Base-by-base conservation (phyloP, 2,329 filamentous ascomycete genomes). In the Biscogniauxia sp. region DNA sequence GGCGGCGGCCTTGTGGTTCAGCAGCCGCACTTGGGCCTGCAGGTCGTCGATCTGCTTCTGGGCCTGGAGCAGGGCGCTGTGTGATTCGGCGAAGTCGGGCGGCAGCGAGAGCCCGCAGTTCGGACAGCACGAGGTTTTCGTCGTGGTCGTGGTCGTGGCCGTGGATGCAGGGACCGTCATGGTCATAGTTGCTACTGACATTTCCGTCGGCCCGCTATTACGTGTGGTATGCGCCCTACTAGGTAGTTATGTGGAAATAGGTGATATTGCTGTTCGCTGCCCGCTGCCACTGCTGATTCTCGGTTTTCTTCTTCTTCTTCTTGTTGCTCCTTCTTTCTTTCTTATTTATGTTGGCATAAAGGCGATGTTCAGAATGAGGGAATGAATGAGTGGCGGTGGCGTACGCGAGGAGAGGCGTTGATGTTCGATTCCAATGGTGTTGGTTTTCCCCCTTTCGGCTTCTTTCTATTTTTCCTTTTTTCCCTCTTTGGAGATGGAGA, bases 1-100 rank as follows among this genome's bases (percentile, higher is more conserved):
- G 37, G 86, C 84, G 2, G 87, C 83, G 59, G 88, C 88, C 75
- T 91, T 92, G 67, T 90, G 81, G 73, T 87, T 91, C 61, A 93
- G 82, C 57, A 87, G 76, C 59, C 84, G 82, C 57, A 93, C 86
- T 70, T 93, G 89, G 41, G 84, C 81, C 74, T 93, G 86, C 52
- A 94, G 81, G 69, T 92, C 88, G 64, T 82, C 77, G 69, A 91
- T 88, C 70, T 86, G 82, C 62, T 81, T 78, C 72, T 87, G 84
- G 58, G 86, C 82, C 58, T 78, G 77, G 26, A 79, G 76, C 32
- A 88, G 81, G 53, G 79, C 77, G 28, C 70, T 62, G 51, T 77
- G 75, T 6, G 77, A 69, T 32, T 78, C 72, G 65, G 66, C 25
- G 68, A 56, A 25, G 59, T 70, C 59, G 51, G 74, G 58, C 25